A percentile compares a stretch with the other conserved stretches of the same genome.
Evolutionary conservation across 169 alveolate species (phyloP).

Genomic region (Plasmodium vinckei): DNA sequence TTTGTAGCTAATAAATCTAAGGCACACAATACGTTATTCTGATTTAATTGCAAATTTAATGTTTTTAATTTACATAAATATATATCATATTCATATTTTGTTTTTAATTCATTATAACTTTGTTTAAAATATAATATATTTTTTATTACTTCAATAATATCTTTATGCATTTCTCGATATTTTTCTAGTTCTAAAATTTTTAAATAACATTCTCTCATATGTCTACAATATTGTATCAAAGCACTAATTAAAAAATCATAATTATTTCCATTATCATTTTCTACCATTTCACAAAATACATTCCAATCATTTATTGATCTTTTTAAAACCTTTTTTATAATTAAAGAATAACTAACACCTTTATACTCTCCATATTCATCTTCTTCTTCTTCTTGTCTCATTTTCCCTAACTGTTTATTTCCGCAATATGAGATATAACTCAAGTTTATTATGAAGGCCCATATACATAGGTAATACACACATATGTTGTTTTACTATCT

Average conservation of each 20-base stretch:
- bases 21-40: slow-evolving; percentile 37
- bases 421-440: no score
- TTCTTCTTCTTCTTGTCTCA: not conserved
- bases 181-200: slow-evolving; percentile 28
- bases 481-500: no score
- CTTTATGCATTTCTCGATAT: slow-evolving; percentile 20
- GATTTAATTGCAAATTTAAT: slow-evolving; percentile 32
- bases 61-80: slow-evolving; percentile 40
- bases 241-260: slow-evolving; percentile 40
- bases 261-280: slow-evolving; percentile 48
- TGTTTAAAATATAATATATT: slow-evolving; percentile 17
- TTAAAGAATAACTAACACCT: slow-evolving; percentile 27
- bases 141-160: slow-evolving; percentile 33
- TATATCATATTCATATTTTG: slow-evolving; percentile 45
- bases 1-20: slow-evolving; percentile 35
- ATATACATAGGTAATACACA: no score
- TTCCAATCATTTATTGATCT: slow-evolving; percentile 62
- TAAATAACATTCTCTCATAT: slow-evolving; percentile 64
- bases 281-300: slow-evolving; percentile 45
- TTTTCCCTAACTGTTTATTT: not conserved
- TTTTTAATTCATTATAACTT: slow-evolving; percentile 38
- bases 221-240: slow-evolving; percentile 64
- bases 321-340: slow-evolving; percentile 25
- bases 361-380: slow-evolving; percentile 37
- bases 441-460: no score